Base-by-base conservation (phyloP, 306 rosid genomes). In the Cicer chorassanicum region DNA sequence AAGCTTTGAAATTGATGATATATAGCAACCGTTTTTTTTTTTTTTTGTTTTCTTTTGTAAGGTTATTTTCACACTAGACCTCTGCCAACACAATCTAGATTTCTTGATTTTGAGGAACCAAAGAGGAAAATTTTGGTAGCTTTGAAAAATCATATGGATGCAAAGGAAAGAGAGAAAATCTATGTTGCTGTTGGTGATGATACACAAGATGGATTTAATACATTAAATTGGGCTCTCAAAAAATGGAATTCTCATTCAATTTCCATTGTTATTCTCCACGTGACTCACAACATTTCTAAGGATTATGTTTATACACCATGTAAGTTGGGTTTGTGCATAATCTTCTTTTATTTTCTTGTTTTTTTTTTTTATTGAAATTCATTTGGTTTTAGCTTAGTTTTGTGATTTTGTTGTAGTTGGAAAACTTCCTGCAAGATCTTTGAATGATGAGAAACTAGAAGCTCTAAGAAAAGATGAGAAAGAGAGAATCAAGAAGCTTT, bases 111-210 rank as follows among this genome's bases (percentile, higher is more conserved):
- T 21, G 44, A 29, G 36, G 36, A 29, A 29, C 1, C 36, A 29
- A 29, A 29, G 36, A 29, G 36, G 36, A 29, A 29, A 29, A 29
- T 0, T 29, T 29, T 29, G 36, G 36, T 29, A 15, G 59, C 71
- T 61, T 18, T 19, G 54, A 68, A 68, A 19, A 54, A 53, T 21
- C 29, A 45, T 55, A 89, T 89, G 93, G 86, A 84, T 82, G 54
- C 75, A 81, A 63, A 19, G 36, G 72, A 61, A 72, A 63, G 34
- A 57, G 84, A 80, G 80, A 89, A 85, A 80, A 73, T 93, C 36
- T 83, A 87, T 81, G 98, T 93, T 5, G 97, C 92, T 38, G 49
- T 93, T n/a, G 90, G 96, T 8, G 85, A 84, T 75, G 93, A 93
- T 81, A 43, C 51, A 4, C 91, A 80, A 45, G 96, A 91, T 77